Evolutionary conservation across 768 basidiomycete species (phyloP).

Genomic region (Boletus pseudo-olivaceus): DNA sequence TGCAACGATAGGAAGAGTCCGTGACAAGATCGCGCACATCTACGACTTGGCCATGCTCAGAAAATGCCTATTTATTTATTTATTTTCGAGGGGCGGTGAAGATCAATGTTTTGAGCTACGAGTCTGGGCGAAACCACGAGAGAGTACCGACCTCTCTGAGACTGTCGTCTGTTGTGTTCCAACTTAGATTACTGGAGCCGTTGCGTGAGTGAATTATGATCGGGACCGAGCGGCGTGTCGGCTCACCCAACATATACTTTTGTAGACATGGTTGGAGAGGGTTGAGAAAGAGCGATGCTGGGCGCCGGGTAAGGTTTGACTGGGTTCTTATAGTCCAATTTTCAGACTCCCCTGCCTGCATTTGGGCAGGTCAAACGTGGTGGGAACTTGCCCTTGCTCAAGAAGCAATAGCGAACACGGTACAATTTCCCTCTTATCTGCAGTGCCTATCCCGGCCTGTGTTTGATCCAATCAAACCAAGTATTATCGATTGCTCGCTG

Average conservation of each 20-base stretch:
- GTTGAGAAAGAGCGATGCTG: conserved; percentile 14
- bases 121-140: background rate
- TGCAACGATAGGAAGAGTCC: conserved; percentile 30
- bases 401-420: background rate
- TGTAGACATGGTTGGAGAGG: conserved; percentile 25
- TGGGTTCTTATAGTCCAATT: conserved; percentile 28
- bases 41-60: conserved; percentile 39
- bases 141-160: conserved; percentile 24
- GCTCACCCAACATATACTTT: conserved; percentile 34
- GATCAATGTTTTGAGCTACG: conserved; percentile 7
- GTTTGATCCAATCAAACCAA: background rate
- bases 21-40: conserved; percentile 46
- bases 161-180: conserved; percentile 30
- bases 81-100: background rate
- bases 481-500: background rate
- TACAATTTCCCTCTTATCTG: conserved; percentile 18
- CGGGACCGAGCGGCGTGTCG: background rate
- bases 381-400: background rate
- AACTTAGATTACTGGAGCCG: conserved; percentile 30
- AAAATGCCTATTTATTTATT: conserved; percentile 38
- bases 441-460: background rate
- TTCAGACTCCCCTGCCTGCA: conserved; percentile 34
- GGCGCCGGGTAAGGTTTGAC: conserved; percentile 15
- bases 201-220: background rate
- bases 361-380: conserved; percentile 23